Evolutionary conservation across 176 grass and related monocot species (phyloP), one percentile per base, ranked within the genome.

Genomic region (Secale cereale): DNA sequence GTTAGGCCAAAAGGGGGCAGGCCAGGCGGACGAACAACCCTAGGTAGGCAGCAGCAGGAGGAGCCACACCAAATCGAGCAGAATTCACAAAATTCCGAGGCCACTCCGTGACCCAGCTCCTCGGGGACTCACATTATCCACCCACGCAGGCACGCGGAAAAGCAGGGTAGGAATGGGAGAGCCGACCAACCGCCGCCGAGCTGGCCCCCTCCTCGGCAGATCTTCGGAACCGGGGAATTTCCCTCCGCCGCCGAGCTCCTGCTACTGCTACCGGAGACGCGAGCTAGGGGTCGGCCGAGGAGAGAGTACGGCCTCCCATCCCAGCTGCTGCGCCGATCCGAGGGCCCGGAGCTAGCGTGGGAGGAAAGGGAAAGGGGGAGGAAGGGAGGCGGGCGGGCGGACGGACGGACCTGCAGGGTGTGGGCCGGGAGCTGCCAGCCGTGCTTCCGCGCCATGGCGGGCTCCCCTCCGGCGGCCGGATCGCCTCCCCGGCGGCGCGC

Each of bases 401-500:
- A 31, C 1, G 20, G 17, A 12, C 8, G 60, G 46, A 94, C 97
- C 91, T 99, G 97, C 60, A 99, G 79, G 86, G 91, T 96, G 84
- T 99, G 97, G 0, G 93, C 93, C 20, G 97, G 97, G 40, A 99
- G 93, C 82, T 99, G 93, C 97, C 97, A 99, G 14, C 97, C 97
- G 86, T 99, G 93, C 88, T 94, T 92, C 84, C 97, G 85, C 81
- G 91, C 91, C 92, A 98, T 95, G 87, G 75, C 81, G 2, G 7
- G 7, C 35, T 0, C 66, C 37, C 39, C 17, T 59, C 70, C 15
- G 61, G 29, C 10, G 14, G 52, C 32, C 64, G 13, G 74, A 85
- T 78, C 73, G 6, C 57, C 25, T 19, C 77, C 48, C 60, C n/a
- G 73, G 79, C 78, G 64, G 87, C 74, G 78, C 66, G 78, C 43